Evolutionary conservation across 1,284 basidiomycete species (phyloP).

Genomic region (Fistulinella cinereoalba): DNA sequence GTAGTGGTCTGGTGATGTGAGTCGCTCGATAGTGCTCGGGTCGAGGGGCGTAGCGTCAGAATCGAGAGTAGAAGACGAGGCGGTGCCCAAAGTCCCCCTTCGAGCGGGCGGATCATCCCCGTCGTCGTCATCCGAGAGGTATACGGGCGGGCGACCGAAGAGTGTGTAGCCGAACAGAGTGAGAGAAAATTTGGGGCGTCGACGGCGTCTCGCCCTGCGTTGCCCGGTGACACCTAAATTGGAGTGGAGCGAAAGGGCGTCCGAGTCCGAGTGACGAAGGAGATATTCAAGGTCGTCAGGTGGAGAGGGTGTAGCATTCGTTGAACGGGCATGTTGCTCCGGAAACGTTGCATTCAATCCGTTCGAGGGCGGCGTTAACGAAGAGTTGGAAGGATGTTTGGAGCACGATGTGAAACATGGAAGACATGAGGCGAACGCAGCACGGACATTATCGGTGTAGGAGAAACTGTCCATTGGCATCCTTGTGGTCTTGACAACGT

Average conservation of each 20-base stretch:
- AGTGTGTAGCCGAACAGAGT: constrained; percentile 62
- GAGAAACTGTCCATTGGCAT: constrained; percentile 51
- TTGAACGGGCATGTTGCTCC: constrained; percentile 34
- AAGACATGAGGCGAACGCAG: constrained; percentile 56
- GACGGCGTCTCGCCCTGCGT: constrained; percentile 35
- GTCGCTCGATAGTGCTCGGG: constrained; percentile 47
- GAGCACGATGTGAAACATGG: constrained; percentile 46
- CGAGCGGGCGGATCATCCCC: constrained; percentile 25
- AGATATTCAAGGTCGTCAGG: constrained; percentile 62
- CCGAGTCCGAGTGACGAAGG: constrained; percentile 47
- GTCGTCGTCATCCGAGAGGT: constrained; percentile 49
- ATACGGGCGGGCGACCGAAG: constrained; percentile 58
- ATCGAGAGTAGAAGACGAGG: constrained; percentile 56
- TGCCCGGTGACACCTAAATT: constrained; percentile 44
- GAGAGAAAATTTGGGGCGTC: constrained; percentile 46
- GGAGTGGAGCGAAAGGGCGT: constrained; percentile 64
- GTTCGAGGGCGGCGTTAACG: constrained; percentile 2
- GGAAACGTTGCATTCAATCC: constrained; percentile 19
- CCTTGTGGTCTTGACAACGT: no score
- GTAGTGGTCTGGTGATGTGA: constrained; percentile 37
- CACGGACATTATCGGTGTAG: constrained; percentile 57
- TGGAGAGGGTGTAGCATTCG: constrained; percentile 19
- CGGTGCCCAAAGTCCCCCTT: constrained; percentile 22
- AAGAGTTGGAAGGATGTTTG: constrained; percentile 17
- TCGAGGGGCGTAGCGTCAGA: constrained; percentile 65